These are phyloP conservation scores for Capronia epimyces DNA, from an alignment of 2,329 filamentous ascomycete genomes.

Conservation along the genomic window DNA sequence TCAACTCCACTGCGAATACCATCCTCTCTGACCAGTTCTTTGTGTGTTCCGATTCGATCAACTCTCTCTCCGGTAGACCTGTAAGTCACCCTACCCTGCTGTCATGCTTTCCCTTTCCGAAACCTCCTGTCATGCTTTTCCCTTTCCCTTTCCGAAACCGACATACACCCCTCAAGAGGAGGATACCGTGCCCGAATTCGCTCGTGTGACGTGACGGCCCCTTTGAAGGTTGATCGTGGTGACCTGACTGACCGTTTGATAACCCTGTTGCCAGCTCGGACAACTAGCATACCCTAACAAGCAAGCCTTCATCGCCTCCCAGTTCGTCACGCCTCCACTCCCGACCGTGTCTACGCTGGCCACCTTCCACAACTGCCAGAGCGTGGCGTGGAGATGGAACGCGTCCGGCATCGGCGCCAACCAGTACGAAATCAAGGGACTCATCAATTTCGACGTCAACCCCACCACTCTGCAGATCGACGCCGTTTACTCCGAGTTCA, in stretches of 20 bases:
- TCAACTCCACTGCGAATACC: slow-evolving; percentile 19
- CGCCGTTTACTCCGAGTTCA: slow-evolving; percentile 26
- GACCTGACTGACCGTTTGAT: neutral
- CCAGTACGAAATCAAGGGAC: slow-evolving; percentile 15
- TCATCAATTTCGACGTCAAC: slow-evolving; percentile 20
- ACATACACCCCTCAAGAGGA: too few relatives aligned
- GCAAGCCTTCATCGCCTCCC: slow-evolving; percentile 22
- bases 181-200: too few relatives aligned
- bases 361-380: slow-evolving; percentile 20
- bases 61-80: slow-evolving; percentile 12
- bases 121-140: neutral
- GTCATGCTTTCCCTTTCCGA: neutral
- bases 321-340: slow-evolving; percentile 15
- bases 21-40: slow-evolving; percentile 21
- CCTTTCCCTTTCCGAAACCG: too few relatives aligned
- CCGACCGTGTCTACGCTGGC: slow-evolving; percentile 16
- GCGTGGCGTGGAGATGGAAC: slow-evolving; percentile 26
- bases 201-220: too few relatives aligned
- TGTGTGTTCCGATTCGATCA: slow-evolving; percentile 24
- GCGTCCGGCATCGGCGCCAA: slow-evolving; percentile 14
- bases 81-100: slow-evolving; percentile 8
- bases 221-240: neutral
- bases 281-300: slow-evolving; percentile 18
- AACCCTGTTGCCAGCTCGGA: slow-evolving; percentile 11
- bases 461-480: slow-evolving; percentile 15